Base-by-base conservation (phyloP, 108 stramenopile species). In the Aurantiochytrium sp. region DNA sequence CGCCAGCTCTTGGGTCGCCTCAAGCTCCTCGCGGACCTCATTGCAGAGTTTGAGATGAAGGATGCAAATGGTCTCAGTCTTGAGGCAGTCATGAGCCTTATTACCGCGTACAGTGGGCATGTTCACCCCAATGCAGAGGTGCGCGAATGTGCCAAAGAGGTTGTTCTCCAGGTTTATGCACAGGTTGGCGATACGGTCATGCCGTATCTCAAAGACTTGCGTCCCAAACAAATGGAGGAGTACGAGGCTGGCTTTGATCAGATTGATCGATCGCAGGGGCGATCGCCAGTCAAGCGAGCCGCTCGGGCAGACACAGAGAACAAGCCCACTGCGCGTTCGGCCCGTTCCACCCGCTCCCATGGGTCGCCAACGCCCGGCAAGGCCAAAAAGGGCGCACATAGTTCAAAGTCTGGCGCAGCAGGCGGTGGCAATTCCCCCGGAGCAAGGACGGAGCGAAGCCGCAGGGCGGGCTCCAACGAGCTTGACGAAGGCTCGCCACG, bases 121-220 rank as follows among this genome's bases (percentile, higher is more conserved):
- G 72, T 29, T 21, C 88, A 89, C 44, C 60, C 88, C 29, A 72
- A 89, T 29, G 88, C 60, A 28, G 88, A 89, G 28, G 44, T 89
- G 16, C 64, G 88, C n/a, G 88, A 89, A 51, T 23, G 35, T 47
- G 88, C 88, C 49, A 89, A 89, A 87, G 60, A 89, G 69, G 43
- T 89, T 5, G 64, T 71, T 19, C 18, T 89, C 6, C 60, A 89
- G 4, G 45, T 35, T 0, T 89, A 71, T 5, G 45, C 25, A 8
- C 53, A 73, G 18, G 55, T 89, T 19, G 88, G 88, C 29, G 47
- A 60, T 5, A 3, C 64, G 25, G 72, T 89, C 8, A 5, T 71
- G 21, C 60, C 47, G 25, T 71, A 71, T 29, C 55, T 89, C 1
- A 51, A n/a, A 6, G 60, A 89, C 43, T 29, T 89, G 72, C 59